Evolutionary conservation across 1,284 basidiomycete genomes (phyloP).

Genomic region (Testicularia cyperi): DNA sequence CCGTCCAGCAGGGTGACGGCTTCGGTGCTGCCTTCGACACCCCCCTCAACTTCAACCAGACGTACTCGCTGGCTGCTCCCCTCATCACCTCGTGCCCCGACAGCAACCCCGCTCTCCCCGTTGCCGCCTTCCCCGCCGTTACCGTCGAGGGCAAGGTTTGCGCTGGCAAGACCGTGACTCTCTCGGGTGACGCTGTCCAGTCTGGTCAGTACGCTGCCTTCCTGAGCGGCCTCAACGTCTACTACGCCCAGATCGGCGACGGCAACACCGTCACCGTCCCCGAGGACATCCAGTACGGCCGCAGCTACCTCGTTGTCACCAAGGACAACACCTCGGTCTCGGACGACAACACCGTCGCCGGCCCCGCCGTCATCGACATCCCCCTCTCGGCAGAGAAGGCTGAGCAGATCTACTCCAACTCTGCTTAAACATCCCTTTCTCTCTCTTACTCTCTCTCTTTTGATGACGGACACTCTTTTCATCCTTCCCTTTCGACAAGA

Average conservation of each 20-base stretch:
- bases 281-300: slow-evolving; percentile 59
- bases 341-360: slow-evolving; percentile 64
- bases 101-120: slow-evolving; percentile 63
- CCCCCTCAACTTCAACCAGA: slow-evolving; percentile 60
- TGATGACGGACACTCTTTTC: background rate
- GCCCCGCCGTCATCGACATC: slow-evolving; percentile 63
- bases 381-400: slow-evolving; percentile 33
- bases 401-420: too few species aligned
- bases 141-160: slow-evolving; percentile 47
- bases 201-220: slow-evolving; percentile 61
- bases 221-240: slow-evolving; percentile 61
- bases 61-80: slow-evolving; percentile 61
- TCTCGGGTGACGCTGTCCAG: slow-evolving; percentile 56
- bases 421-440: background rate
- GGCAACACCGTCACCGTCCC: slow-evolving; percentile 60
- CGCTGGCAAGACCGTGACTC: slow-evolving; percentile 50
- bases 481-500: background rate
- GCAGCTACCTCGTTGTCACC: slow-evolving; percentile 61
- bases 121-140: slow-evolving; percentile 62
- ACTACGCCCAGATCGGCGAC: slow-evolving; percentile 43
- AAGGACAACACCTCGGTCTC: slow-evolving; percentile 58
- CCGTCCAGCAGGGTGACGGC: slow-evolving; percentile 38
- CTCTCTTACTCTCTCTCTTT: background rate
- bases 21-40: slow-evolving; percentile 64
- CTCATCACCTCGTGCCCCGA: slow-evolving; percentile 65